These are phyloP conservation scores for Lactarius hatsudake DNA, from an alignment of 768 basidiomycete species.

Conservation along the genomic window DNA sequence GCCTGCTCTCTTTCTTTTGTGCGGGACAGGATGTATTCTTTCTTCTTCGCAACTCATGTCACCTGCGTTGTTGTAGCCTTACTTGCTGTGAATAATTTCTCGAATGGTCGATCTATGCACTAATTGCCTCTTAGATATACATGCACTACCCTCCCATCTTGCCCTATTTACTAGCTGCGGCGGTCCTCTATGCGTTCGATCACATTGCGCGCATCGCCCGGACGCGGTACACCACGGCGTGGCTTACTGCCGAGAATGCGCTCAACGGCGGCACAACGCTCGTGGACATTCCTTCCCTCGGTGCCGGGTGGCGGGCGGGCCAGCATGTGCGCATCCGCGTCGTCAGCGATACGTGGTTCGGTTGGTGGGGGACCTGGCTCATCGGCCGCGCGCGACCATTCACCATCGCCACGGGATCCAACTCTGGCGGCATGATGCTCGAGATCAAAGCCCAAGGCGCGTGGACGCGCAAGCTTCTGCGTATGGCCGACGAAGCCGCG, in stretches of 20 bases:
- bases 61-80: constrained; percentile 42
- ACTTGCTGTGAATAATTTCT: constrained; percentile 31
- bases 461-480: constrained; percentile 48
- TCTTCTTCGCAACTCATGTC: constrained; percentile 45
- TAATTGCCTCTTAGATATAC: constrained; percentile 25
- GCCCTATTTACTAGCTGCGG: constrained; percentile 42
- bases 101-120: neutral
- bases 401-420: constrained; percentile 46
- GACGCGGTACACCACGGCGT: constrained; percentile 45
- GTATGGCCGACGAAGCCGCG: constrained; percentile 39
- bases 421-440: constrained; percentile 46
- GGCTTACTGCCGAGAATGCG: constrained; percentile 44
- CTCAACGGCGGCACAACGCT: constrained; percentile 42
- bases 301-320: constrained; percentile 55
- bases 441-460: constrained; percentile 49
- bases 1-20: constrained; percentile 43
- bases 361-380: constrained; percentile 32
- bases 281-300: constrained; percentile 44
- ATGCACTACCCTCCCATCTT: constrained; percentile 31
- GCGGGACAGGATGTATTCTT: constrained; percentile 41
- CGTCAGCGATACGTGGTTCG: constrained; percentile 40
- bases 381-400: constrained; percentile 34
- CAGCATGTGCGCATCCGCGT: constrained; percentile 58
- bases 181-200: constrained; percentile 45
- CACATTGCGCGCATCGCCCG: constrained; percentile 45